Base-by-base conservation (phyloP, 345 rosid genomes). In the Corchorus capsularis region DNA sequence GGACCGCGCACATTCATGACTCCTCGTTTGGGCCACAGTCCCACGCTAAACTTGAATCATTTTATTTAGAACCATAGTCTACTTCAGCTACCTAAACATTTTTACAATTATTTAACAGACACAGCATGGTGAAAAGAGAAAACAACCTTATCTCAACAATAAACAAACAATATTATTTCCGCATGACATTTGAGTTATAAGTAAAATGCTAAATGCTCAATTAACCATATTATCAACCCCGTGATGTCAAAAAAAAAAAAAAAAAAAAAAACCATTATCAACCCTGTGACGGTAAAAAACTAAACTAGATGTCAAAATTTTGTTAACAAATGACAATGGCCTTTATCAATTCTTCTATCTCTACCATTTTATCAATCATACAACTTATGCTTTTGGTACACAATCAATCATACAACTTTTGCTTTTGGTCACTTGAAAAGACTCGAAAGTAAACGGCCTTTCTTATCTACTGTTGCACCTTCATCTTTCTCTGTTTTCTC, bases 371-470 rank as follows among this genome's bases (percentile, higher is more conserved):
- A 27, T 27, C 27, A 3, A 66, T 43, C 37, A 45, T 19, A 5
- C 52, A 43, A 43, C 70, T 66, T 27, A 0, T 27, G 27, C 27
- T 27, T 27, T 27, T 27, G 27, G 27, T 77, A n/a, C n/a, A n/a
- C n/a, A n/a, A 27, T 27, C 27, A 3, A 66, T 43, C 37, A 45
- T 19, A 5, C 52, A 43, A 43, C 70, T 66, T 27, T 27, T 27
- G 27, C 27, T 27, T 27, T 27, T 27, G 27, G 27, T 77, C 63
- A 79, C 80, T 20, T 81, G 87, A 89, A 91, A 32, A 91, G 80
- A 69, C 83, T 82, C 61, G 87, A 87, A 69, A 86, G 86, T 37
- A 66, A 81, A 54, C 46, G 75, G 50, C 20, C 72, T 6, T 79
- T 78, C 78, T 52, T 66, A 74, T 79, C 75, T n/a, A 54, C 41